Evolutionary conservation across 176 grass and related monocot genomes (phyloP), one percentile per base, ranked within the genome.

Genomic region (Thinopyrum elongatum): DNA sequence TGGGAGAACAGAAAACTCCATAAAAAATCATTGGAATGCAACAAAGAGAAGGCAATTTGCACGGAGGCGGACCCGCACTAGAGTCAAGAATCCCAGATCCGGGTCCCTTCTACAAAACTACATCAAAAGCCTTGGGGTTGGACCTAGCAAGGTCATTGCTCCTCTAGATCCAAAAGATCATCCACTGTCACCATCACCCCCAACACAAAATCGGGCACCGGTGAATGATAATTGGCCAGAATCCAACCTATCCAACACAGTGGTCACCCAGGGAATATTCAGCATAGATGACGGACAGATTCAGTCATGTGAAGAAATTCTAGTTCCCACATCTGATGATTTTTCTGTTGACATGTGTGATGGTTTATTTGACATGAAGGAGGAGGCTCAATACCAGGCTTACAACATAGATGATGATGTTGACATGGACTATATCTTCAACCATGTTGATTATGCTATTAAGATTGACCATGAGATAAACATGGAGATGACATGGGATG

Each of bases 21-120:
- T 96, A 51, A 99, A 99, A 65, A 99, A 99, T n/a, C 97, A 94
- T 3, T 96, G 97, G 97, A 99, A 99, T 63, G 94, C 97, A 53
- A 99, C 97, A 4, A 99, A 96, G 66, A 81, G 97, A 17, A 84
- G 87, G 77, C 94, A 94, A 25, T 92, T 91, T 55, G 86, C 88
- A 19, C 61, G 86, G 5, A 80, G 90, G 35, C 60, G 88, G 27
- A 72, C 75, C 70, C 85, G 90, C 17, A 39, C 10, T 34, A 89
- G 63, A 82, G 91, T 76, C 64, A 92, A 87, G 87, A 89, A 82
- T 65, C 73, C 90, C 11, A 88, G 85, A n/a, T 80, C 90, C 70
- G 82, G 89, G 8, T 84, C 88, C 13, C 82, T 98, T 65, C 90
- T 96, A 2, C 94, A 98, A 22, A 87, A 88, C 71, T 98, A 98